phyloP scores from a whole-genome alignment of 148 eudicot species.

The Suaeda aralocaspica region DNA sequence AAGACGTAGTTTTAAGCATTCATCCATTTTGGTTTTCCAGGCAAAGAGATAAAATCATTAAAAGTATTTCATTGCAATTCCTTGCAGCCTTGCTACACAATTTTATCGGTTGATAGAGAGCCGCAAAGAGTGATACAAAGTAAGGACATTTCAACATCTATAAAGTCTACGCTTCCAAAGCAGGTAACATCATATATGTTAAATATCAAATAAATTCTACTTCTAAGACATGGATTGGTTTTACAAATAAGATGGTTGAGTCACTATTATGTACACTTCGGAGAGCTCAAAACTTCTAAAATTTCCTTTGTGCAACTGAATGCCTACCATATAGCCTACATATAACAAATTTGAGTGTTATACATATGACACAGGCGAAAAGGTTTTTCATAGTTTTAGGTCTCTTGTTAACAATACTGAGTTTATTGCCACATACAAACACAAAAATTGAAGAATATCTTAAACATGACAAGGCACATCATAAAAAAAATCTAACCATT shows the following conservation, averaged over 20 bases:
- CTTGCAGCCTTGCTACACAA: background rate
- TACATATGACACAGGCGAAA: no score
- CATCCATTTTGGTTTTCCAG: background rate
- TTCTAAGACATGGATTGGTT: background rate
- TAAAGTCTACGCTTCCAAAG: no score
- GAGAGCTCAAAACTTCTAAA: no score
- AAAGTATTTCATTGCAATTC: no score
- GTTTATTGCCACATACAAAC: no score
- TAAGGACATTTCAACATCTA: no score
- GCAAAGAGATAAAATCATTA: background rate
- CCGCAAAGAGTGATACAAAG: background rate
- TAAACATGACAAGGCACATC: background rate
- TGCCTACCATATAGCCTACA: no score
- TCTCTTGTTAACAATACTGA: background rate
- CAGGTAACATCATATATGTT: background rate
- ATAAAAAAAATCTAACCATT: constrained; percentile 41
- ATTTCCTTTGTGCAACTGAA: no score
- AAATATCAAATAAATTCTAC: background rate
- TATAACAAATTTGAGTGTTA: no score
- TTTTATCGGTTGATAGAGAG: background rate
- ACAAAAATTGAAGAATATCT: background rate
- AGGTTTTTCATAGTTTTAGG: background rate
- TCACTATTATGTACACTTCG: no score
- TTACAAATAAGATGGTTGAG: no score
- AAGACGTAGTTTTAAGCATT: constrained; percentile 2